Conservation (phyloP, 176 grass and related monocot species). For the Triticum dicoccoides region DNA sequence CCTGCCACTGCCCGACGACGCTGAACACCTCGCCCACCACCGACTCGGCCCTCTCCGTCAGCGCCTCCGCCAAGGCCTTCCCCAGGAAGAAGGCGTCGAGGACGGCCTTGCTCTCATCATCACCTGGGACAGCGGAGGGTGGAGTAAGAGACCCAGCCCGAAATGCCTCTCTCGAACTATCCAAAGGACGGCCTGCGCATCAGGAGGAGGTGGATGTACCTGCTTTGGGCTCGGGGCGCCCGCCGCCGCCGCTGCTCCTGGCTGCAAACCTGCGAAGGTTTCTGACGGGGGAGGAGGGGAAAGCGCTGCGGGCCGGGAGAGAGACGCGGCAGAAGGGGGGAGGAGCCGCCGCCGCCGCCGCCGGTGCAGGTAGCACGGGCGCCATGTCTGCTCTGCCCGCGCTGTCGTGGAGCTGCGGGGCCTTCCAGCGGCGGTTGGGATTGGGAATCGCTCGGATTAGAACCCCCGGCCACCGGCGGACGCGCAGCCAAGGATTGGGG, state of each 20-base stretch:
- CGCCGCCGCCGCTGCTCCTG: constrained; percentile 28
- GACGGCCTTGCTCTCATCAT: constrained; percentile 75
- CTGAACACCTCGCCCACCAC: constrained; percentile 81
- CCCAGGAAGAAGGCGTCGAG: constrained; percentile 98
- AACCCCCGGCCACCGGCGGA: constrained; percentile 20
- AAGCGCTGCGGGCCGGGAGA: neutral
- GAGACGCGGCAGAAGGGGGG: neutral
- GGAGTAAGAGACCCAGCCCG: neutral
- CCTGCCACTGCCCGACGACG: constrained; percentile 86
- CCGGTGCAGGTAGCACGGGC: neutral
- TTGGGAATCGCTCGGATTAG: neutral
- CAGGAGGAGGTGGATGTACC: constrained; percentile 19
- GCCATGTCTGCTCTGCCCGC: constrained; percentile 22
- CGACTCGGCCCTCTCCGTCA: constrained; percentile 78
- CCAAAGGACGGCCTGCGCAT: neutral
- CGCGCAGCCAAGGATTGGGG: constrained; percentile 19
- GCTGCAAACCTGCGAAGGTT: neutral
- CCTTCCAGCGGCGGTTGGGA: neutral
- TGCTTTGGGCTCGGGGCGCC: constrained; percentile 36
- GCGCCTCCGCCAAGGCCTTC: constrained; percentile 85
- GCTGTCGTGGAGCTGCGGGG: neutral
- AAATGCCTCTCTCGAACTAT: neutral
- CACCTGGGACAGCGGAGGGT: constrained; percentile 15
- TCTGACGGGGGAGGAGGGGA: neutral
- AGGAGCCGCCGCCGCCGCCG: neutral